Evolutionary conservation across 108 stramenopile genomes (phyloP).

Genomic region (Nitzschia sp.): DNA sequence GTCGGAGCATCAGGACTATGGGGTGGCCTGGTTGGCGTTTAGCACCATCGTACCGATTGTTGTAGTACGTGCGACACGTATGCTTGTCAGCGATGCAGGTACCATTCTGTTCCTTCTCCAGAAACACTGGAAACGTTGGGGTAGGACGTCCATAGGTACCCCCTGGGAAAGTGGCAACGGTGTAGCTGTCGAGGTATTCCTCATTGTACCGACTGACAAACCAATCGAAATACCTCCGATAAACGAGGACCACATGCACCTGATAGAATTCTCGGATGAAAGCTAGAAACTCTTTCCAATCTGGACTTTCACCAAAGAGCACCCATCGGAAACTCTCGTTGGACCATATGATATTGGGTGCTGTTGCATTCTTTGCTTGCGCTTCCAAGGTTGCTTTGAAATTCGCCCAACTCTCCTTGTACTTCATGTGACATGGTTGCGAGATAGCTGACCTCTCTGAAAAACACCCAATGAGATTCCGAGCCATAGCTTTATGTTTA

Average conservation of each 20-base stretch:
- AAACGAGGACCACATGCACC: slow-evolving; percentile 1
- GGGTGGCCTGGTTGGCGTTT: neutral
- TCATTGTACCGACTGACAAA: slow-evolving; percentile 11
- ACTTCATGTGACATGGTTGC: slow-evolving; percentile 3
- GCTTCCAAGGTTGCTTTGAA: neutral
- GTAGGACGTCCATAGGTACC: neutral
- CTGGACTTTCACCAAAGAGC: neutral
- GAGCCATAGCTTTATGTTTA: neutral
- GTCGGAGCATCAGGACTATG: slow-evolving; percentile 10
- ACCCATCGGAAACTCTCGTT: slow-evolving; percentile 17
- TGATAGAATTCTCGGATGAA: neutral
- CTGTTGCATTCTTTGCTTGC: neutral
- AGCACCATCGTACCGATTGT: neutral
- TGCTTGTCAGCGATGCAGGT: neutral
- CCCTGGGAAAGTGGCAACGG: neutral
- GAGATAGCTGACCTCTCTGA: too few relatives aligned
- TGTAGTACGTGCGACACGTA: neutral
- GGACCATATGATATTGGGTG: slow-evolving; percentile 14
- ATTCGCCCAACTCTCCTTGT: neutral
- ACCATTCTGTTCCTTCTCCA: neutral
- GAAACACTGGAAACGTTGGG: slow-evolving; percentile 3
- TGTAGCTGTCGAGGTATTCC: neutral
- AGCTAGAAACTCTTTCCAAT: slow-evolving; percentile 13
- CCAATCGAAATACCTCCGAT: slow-evolving; percentile 21
- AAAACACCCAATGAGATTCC: too few relatives aligned